Percentiles rank a stretch among this genome's conserved stretches.
Evolutionary conservation across 2,329 filamentous ascomycete genomes (phyloP).

Genomic region (Huntiella decipiens): DNA sequence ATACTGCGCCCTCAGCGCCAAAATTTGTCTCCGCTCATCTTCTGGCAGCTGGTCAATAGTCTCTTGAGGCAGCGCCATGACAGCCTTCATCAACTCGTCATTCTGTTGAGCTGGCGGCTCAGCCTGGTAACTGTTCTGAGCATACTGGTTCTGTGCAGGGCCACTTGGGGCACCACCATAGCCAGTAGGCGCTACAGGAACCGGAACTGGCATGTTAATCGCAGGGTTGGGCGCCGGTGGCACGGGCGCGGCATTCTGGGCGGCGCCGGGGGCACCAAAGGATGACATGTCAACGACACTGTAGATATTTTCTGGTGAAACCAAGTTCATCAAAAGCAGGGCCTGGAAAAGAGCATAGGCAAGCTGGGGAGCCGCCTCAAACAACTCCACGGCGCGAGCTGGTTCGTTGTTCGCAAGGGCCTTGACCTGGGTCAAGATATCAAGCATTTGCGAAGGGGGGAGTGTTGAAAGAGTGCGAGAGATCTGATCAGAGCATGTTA

Average conservation of each 20-base stretch:
- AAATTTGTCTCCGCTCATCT: slow-evolving; percentile 57
- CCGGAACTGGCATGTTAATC: not conserved
- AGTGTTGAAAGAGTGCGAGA: slow-evolving; percentile 76
- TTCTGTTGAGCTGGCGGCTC: slow-evolving; percentile 28
- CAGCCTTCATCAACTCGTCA: slow-evolving; percentile 58
- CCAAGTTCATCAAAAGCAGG: slow-evolving; percentile 76
- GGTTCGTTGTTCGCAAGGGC: slow-evolving; percentile 67
- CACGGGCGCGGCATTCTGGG: slow-evolving; percentile 16
- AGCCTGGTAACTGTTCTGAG: slow-evolving; percentile 16
- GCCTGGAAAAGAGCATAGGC: slow-evolving; percentile 92
- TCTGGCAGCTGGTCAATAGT: slow-evolving; percentile 65
- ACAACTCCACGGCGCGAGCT: slow-evolving; percentile 63
- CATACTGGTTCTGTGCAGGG: slow-evolving; percentile 15
- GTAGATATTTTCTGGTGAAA: slow-evolving; percentile 65
- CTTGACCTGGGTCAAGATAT: slow-evolving; percentile 91
- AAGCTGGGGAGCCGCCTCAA: slow-evolving; percentile 78
- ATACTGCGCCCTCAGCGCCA: slow-evolving; percentile 52
- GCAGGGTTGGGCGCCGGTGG: slow-evolving; percentile 12
- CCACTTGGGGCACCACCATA: slow-evolving; percentile 15
- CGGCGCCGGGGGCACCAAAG: slow-evolving; percentile 22
- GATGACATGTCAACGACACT: slow-evolving; percentile 51
- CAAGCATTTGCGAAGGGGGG: slow-evolving; percentile 73
- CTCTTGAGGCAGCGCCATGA: slow-evolving; percentile 61
- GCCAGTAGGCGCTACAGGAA: not conserved
- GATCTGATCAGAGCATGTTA: slow-evolving; percentile 78